Conservation (phyloP, 148 eudicot species). For the Rhododendron kiyosumense region DNA sequence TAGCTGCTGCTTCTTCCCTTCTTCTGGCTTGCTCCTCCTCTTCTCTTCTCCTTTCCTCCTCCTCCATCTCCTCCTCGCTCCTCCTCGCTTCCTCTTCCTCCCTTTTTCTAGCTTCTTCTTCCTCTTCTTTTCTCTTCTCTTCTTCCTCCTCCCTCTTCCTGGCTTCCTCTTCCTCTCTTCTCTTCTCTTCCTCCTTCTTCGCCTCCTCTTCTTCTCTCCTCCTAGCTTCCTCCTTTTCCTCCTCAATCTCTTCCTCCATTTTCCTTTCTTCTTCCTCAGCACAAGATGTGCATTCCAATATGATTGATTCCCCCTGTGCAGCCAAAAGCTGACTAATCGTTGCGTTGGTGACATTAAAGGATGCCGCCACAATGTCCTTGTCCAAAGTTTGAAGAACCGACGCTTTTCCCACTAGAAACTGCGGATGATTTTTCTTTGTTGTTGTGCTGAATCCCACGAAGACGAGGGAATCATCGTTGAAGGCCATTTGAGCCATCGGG, state of each 20-base stretch:
- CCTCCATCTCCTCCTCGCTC: constrained; percentile 8
- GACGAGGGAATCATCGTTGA: constrained; percentile 60
- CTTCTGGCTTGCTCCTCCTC: constrained; percentile 12
- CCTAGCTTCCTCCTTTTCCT: constrained; percentile 22
- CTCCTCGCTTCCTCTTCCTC: constrained; percentile 8
- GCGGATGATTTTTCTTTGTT: constrained; percentile 50
- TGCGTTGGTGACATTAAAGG: constrained; percentile 46
- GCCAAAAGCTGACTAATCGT: constrained; percentile 41
- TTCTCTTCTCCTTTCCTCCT: constrained; percentile 12
- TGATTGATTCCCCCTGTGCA: constrained; percentile 35
- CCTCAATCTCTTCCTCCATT: constrained; percentile 43
- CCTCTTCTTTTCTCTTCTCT: not conserved
- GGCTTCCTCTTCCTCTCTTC: constrained; percentile 12
- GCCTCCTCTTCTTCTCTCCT: constrained; percentile 17
- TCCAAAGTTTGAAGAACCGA: constrained; percentile 54
- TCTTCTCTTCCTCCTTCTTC: not conserved
- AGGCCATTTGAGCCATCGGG: constrained; percentile 76
- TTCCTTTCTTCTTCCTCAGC: constrained; percentile 65
- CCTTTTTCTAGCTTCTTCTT: not conserved
- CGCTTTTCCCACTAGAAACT: constrained; percentile 60
- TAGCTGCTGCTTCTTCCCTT: not conserved
- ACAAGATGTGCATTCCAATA: constrained; percentile 63
- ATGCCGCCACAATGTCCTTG: constrained; percentile 33
- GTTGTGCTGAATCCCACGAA: constrained; percentile 72
- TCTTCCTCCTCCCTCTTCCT: constrained; percentile 8